phyloP scores from a whole-genome alignment of 768 basidiomycete species.

The Lactarius vividus region DNA sequence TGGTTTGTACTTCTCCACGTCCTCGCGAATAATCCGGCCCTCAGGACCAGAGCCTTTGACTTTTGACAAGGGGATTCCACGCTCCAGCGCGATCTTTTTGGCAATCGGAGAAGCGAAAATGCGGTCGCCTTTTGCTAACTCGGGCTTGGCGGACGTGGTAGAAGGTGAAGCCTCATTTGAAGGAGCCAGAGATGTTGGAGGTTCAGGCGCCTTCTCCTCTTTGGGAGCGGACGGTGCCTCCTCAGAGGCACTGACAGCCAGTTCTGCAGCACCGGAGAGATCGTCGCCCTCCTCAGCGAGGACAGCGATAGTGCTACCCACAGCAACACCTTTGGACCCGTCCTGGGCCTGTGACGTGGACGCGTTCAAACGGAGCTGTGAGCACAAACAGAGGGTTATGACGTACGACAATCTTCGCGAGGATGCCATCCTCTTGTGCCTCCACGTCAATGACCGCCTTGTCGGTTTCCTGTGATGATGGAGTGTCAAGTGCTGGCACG shows the following conservation, averaged over 20 bases:
- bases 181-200: constrained; percentile 40
- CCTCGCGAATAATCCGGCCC: constrained; percentile 91
- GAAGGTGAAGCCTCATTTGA: constrained; percentile 37
- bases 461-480: constrained; percentile 83
- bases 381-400: neutral
- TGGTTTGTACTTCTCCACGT: constrained; percentile 87
- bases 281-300: constrained; percentile 96
- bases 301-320: constrained; percentile 89
- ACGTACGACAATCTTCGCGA: constrained; percentile 95
- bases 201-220: constrained; percentile 41
- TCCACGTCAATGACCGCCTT: constrained; percentile 99
- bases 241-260: constrained; percentile 64
- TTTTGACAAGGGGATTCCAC: constrained; percentile 84
- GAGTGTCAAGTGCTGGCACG: constrained; percentile 21
- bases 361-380: constrained; percentile 5
- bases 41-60: constrained; percentile 92
- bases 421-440: constrained; percentile 94
- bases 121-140: constrained; percentile 66
- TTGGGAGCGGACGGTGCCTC: constrained; percentile 37
- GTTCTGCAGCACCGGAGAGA: constrained; percentile 71
- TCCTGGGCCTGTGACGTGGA: constrained; percentile 56
- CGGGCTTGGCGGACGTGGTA: constrained; percentile 46
- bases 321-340: constrained; percentile 82
- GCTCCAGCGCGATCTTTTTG: constrained; percentile 94
- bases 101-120: constrained; percentile 96